Conservation (phyloP, 2,329 filamentous ascomycete genomes). For the Aspergillaceae sp. region DNA sequence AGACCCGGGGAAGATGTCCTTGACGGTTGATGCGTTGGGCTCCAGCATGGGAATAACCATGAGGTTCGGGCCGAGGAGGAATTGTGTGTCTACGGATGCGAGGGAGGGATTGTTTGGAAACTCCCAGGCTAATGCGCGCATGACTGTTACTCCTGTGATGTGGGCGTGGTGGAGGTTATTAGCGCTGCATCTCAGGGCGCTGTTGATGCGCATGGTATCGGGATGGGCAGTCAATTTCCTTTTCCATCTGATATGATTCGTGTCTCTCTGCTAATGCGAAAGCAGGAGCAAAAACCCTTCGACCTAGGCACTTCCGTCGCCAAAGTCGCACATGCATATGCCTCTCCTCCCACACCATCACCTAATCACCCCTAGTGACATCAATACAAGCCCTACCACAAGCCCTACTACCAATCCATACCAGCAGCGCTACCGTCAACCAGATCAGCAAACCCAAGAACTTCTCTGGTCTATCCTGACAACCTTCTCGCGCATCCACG, state of each 20-base stretch:
- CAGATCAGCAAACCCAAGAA: slow-evolving; percentile 23
- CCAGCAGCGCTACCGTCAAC: slow-evolving; percentile 5
- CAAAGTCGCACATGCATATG: slow-evolving; percentile 26
- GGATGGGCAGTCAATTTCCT: slow-evolving; percentile 50
- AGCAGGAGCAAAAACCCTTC: slow-evolving; percentile 32
- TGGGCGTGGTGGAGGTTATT: slow-evolving; percentile 63
- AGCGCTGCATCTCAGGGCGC: slow-evolving; percentile 65
- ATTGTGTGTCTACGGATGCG: slow-evolving; percentile 59
- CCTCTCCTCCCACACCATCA: too few relatives aligned
- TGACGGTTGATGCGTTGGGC: slow-evolving; percentile 53
- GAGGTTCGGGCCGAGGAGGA: slow-evolving; percentile 58
- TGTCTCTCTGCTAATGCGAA: slow-evolving; percentile 1
- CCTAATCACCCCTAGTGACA: too few relatives aligned
- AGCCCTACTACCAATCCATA: slow-evolving; percentile 20
- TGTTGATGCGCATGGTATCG: slow-evolving; percentile 67
- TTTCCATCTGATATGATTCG: neutral
- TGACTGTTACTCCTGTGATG: slow-evolving; percentile 57
- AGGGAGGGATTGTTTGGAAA: slow-evolving; percentile 63
- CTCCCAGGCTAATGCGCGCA: slow-evolving; percentile 66
- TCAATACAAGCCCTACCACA: slow-evolving; percentile 8
- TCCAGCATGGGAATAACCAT: slow-evolving; percentile 59
- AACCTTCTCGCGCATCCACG: slow-evolving; percentile 30
- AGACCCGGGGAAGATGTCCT: slow-evolving; percentile 62
- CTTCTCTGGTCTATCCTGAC: slow-evolving; percentile 33
- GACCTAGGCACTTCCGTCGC: slow-evolving; percentile 27